phyloP scores from a whole-genome alignment of 176 grass and related monocot species.

The Triticum dicoccoides region DNA sequence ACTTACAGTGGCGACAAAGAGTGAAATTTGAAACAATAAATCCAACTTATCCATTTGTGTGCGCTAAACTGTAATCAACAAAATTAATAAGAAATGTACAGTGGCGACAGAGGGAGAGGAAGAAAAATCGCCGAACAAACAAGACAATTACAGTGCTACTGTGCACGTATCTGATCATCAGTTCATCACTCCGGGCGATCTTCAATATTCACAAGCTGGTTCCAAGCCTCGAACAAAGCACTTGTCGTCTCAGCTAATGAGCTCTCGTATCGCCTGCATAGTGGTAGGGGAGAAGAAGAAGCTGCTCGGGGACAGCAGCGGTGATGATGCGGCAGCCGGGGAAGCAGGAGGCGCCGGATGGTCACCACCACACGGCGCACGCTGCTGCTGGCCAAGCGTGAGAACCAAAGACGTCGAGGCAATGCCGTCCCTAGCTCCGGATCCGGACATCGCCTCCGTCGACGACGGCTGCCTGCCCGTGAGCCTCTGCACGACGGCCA shows the following conservation, averaged over 20 bases:
- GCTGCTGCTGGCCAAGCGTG: constrained; percentile 13
- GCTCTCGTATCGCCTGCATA: constrained; percentile 18
- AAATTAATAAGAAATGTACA: too few relatives aligned
- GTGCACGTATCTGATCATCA: not conserved
- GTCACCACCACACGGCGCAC: not conserved
- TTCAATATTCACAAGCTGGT: not conserved
- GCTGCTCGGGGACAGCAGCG: constrained; percentile 24
- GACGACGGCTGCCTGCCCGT: constrained; percentile 17
- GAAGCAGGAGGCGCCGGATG: not conserved
- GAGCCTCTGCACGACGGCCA: constrained; percentile 59
- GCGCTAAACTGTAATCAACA: too few relatives aligned
- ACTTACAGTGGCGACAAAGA: too few relatives aligned
- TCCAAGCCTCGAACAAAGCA: not conserved
- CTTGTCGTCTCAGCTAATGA: not conserved
- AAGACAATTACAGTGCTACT: too few relatives aligned
- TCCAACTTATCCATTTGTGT: too few relatives aligned
- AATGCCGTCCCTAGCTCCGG: not conserved
- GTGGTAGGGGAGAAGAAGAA: not conserved
- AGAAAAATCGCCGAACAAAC: too few relatives aligned
- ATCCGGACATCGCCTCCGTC: not conserved
- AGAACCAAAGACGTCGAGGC: not conserved
- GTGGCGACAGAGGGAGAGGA: too few relatives aligned
- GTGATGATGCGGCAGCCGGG: not conserved
- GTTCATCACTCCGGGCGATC: not conserved
- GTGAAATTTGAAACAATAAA: too few relatives aligned